These are phyloP conservation scores for Carex kokanica DNA, from an alignment of 176 grass and related monocot genomes.

Conservation along the genomic window DNA sequence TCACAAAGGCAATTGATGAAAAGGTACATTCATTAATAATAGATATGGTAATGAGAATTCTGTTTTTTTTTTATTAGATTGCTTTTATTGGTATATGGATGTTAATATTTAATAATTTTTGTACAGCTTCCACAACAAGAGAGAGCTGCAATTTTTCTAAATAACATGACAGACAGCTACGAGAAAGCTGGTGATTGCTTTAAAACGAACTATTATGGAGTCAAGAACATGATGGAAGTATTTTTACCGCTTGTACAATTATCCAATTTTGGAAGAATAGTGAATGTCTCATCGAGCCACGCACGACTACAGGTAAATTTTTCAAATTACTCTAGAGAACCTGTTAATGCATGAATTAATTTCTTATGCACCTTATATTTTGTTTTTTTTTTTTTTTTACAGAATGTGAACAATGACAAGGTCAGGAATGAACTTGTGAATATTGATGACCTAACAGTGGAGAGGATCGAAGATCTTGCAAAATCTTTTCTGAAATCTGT, in stretches of 20 bases:
- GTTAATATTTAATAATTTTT: neutral
- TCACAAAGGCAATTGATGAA: conserved; percentile 50
- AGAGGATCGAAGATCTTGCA: neutral
- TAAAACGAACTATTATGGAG: neutral
- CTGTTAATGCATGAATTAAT: neutral
- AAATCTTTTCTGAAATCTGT: neutral
- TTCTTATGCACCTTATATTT: neutral
- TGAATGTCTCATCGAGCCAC: neutral
- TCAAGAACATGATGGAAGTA: neutral
- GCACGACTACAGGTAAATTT: neutral
- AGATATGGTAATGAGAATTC: neutral
- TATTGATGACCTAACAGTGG: too few species aligned
- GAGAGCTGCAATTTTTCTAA: neutral
- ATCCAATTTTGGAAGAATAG: neutral
- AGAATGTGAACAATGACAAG: neutral
- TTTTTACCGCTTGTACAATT: neutral
- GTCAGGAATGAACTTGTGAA: neutral
- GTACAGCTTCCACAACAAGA: neutral
- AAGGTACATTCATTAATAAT: conserved; percentile 37
- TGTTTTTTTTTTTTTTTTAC: neutral
- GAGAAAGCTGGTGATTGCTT: neutral
- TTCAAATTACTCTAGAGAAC: neutral
- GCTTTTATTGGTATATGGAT: neutral
- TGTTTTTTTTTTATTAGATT: neutral
- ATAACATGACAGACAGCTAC: neutral